A percentile compares a stretch with the other conserved stretches of the same genome.
Conservation (phyloP, 2,329 filamentous ascomycete species). For the Alternaria ethzedia region DNA sequence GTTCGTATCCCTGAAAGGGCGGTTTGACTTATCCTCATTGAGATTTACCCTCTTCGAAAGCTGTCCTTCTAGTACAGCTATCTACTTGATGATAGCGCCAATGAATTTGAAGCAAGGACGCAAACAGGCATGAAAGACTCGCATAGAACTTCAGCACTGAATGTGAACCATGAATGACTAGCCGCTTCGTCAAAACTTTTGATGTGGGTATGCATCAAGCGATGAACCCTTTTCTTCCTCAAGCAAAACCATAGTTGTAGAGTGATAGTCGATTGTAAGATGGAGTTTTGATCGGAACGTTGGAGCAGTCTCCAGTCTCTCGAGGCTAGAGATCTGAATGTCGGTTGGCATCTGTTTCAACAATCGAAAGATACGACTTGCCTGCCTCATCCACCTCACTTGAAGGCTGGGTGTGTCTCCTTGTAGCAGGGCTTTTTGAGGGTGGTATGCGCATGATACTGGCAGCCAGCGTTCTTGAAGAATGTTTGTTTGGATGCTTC, state of each 20-base stretch:
- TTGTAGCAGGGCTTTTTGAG: no score
- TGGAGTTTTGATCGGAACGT: not conserved
- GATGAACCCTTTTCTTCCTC: not conserved
- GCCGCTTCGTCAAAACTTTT: not conserved
- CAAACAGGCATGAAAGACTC: not conserved
- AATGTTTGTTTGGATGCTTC: no score
- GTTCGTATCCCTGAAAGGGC: no score
- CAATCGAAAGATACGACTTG: no score
- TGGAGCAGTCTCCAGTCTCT: not conserved
- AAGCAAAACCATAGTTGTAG: not conserved
- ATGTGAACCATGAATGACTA: rapidly evolving
- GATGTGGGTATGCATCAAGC: not conserved
- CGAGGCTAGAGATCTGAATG: no score
- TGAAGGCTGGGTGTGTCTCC: no score
- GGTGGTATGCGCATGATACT: no score
- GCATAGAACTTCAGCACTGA: not conserved
- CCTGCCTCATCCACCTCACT: no score
- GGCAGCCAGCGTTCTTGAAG: no score
- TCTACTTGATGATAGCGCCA: not conserved
- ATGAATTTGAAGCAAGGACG: not conserved
- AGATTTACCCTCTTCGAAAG: not conserved
- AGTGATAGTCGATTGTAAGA: not conserved
- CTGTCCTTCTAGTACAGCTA: not conserved
- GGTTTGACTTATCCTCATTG: no score
- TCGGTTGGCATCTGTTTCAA: no score